Conservation (phyloP, 106 monocot species). For the Vanilla planifolia region DNA sequence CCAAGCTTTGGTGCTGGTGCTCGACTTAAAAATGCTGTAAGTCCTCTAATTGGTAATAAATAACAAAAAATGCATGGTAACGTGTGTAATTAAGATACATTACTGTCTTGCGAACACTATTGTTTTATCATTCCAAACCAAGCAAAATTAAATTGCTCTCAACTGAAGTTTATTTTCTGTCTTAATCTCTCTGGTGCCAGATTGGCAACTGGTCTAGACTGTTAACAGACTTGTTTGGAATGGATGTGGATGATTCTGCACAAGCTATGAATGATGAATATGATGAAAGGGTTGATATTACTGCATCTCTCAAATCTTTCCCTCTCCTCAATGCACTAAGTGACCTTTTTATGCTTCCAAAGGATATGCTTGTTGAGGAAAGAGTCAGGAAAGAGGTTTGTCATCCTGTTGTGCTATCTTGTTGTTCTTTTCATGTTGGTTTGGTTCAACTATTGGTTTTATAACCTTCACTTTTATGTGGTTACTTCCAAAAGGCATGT, state of each 20-base stretch:
- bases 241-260: slow-evolving; percentile 50
- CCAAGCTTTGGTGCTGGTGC: slow-evolving; percentile 82
- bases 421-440: too few relatives aligned
- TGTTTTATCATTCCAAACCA: too few relatives aligned
- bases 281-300: slow-evolving; percentile 19
- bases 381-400: slow-evolving; percentile 75
- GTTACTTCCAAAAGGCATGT: slow-evolving; percentile 48
- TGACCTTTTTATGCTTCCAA: slow-evolving; percentile 95
- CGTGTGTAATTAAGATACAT: too few relatives aligned
- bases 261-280: slow-evolving; percentile 29
- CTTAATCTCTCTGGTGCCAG: slow-evolving; percentile 27
- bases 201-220: slow-evolving; percentile 94
- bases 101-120: too few relatives aligned
- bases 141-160: too few relatives aligned
- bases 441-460: neutral
- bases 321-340: slow-evolving; percentile 79
- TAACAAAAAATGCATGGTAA: neutral
- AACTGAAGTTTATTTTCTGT: neutral
- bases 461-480: neutral
- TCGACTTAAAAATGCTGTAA: slow-evolving; percentile 92
- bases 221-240: slow-evolving; percentile 70
- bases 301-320: slow-evolving; percentile 49
- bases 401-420: neutral
- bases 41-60: slow-evolving; percentile 11
- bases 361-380: slow-evolving; percentile 73